Evolutionary conservation across 2,329 filamentous ascomycete genomes (phyloP).

Genomic region (Trichoderma sp.): DNA sequence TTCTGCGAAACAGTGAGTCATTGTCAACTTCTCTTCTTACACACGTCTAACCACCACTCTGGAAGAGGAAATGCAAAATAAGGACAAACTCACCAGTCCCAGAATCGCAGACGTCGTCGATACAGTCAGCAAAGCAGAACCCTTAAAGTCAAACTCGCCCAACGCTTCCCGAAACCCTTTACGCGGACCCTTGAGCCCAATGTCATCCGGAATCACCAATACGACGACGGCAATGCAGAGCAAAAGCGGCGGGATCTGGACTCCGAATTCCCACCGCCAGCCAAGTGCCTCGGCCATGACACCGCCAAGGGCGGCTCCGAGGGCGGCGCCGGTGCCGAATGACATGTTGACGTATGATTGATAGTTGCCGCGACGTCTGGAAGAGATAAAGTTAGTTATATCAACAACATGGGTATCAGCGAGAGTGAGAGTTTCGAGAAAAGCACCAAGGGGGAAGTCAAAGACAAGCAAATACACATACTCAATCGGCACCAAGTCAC

Average conservation of each 20-base stretch:
- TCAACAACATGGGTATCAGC: neutral
- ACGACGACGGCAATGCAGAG: slow-evolving; percentile 46
- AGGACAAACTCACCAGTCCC: slow-evolving; percentile 46
- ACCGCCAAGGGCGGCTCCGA: slow-evolving; percentile 68
- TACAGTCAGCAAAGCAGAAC: slow-evolving; percentile 52
- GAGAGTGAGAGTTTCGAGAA: neutral
- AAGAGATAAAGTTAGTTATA: neutral
- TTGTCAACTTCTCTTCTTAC: neutral
- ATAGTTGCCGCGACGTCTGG: slow-evolving; percentile 61
- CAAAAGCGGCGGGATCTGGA: slow-evolving; percentile 55
- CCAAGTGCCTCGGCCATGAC: slow-evolving; percentile 67
- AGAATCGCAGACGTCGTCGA: slow-evolving; percentile 58
- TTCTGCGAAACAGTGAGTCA: slow-evolving; percentile 38
- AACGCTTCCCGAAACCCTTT: slow-evolving; percentile 49
- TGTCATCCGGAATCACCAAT: slow-evolving; percentile 49
- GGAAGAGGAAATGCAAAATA: neutral
- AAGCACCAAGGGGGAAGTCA: neutral
- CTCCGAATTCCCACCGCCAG: slow-evolving; percentile 70
- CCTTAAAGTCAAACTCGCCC: slow-evolving; percentile 55
- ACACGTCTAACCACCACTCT: neutral
- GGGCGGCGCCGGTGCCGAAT: slow-evolving; percentile 56
- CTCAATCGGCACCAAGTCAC: slow-evolving; percentile 72
- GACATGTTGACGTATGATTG: slow-evolving; percentile 69
- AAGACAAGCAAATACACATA: slow-evolving; percentile 36
- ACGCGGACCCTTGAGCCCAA: slow-evolving; percentile 49